These are phyloP conservation scores for Pichia ethanolica DNA, from an alignment of 805 yeast genomes.

Conservation along the genomic window DNA sequence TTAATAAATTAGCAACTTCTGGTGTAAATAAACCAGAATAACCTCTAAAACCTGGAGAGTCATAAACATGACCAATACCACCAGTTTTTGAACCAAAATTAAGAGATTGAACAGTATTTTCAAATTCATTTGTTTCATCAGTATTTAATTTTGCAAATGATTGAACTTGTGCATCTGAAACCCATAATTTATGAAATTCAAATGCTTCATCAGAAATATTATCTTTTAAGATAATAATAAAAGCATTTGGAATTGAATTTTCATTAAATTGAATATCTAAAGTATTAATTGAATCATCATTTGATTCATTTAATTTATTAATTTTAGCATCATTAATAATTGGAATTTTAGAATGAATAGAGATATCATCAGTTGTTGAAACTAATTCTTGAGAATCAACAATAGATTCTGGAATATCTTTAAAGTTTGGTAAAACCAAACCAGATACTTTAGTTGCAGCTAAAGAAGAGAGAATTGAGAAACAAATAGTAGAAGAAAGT, in stretches of 20 bases:
- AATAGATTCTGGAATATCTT: slow-evolving; percentile 11
- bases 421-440: slow-evolving; percentile 15
- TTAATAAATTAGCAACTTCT: slow-evolving; percentile 62
- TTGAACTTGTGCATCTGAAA: slow-evolving; percentile 45
- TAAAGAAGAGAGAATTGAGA: slow-evolving; percentile 12
- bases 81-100: slow-evolving; percentile 26
- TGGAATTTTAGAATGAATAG: no score
- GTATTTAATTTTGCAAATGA: slow-evolving; percentile 23
- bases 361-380: background rate
- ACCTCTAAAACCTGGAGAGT: slow-evolving; percentile 60
- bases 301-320: slow-evolving; percentile 5
- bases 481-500: slow-evolving; percentile 10
- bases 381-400: slow-evolving; percentile 27
- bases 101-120: slow-evolving; percentile 20
- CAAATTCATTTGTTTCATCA: slow-evolving; percentile 23
- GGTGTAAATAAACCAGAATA: slow-evolving; percentile 82
- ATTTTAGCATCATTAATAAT: slow-evolving; percentile 10
- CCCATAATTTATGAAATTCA: slow-evolving; percentile 61
- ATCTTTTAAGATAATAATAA: slow-evolving; percentile 79
- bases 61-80: slow-evolving; percentile 55
- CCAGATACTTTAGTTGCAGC: slow-evolving; percentile 13
- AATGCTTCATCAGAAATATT: slow-evolving; percentile 45
- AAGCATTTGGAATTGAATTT: slow-evolving; percentile 60
- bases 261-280: slow-evolving; percentile 44
- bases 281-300: slow-evolving; percentile 17